Evolutionary conservation across 805 yeast genomes (phyloP).

Genomic region (Schwanniomyces polymorphus): DNA sequence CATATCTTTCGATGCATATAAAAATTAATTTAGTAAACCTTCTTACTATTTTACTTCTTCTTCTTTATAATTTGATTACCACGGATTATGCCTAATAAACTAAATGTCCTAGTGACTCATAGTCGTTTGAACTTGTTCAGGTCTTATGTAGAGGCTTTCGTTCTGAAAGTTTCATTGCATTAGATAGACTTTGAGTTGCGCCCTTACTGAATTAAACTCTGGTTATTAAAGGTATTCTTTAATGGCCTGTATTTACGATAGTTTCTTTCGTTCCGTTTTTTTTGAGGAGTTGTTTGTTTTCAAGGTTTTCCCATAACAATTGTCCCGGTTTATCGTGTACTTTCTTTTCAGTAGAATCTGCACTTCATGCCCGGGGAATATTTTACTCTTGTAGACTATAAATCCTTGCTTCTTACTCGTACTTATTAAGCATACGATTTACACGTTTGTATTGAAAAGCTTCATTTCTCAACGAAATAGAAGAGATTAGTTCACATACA

Average conservation of each 20-base stretch:
- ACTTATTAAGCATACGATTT: no score
- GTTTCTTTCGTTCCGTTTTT: constrained; percentile 11
- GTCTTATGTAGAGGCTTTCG: constrained; percentile 14
- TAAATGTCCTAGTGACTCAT: constrained; percentile 15
- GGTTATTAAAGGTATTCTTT: constrained; percentile 16
- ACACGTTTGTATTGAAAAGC: no score
- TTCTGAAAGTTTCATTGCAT: constrained; percentile 14
- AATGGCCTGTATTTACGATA: constrained; percentile 9
- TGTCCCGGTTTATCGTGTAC: constrained; percentile 48
- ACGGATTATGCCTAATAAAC: constrained; percentile 30
- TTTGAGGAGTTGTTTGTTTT: constrained; percentile 24
- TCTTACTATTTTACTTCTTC: background rate
- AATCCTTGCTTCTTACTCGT: no score
- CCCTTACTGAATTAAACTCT: constrained; percentile 11
- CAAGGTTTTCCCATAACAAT: constrained; percentile 38
- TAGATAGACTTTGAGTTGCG: constrained; percentile 7
- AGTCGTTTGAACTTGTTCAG: constrained; percentile 1
- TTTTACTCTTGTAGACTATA: constrained; percentile 4
- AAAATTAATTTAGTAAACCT: background rate
- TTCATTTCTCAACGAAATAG: no score
- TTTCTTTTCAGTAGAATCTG: constrained; percentile 36
- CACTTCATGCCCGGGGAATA: constrained; percentile 54
- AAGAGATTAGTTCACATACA: no score
- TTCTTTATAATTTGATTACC: constrained; percentile 29
- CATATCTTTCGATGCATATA: background rate